A percentile compares a stretch with the other conserved stretches of the same genome.
Conservation (phyloP, 192 early-diverging fungal species). For the Endogone sp. region DNA sequence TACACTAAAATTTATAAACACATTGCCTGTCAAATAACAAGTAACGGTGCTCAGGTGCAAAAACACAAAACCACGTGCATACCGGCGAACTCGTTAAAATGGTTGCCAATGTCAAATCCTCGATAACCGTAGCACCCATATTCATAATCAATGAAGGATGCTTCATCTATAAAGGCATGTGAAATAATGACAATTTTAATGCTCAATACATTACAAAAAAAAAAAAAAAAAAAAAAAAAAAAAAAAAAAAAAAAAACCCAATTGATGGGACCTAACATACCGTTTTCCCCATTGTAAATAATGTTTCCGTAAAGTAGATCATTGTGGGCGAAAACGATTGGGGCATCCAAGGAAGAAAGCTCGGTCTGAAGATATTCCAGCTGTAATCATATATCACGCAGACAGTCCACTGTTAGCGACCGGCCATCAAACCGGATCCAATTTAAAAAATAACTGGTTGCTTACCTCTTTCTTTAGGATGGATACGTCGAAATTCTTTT, state of each 20-base stretch:
- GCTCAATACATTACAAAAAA: too few species aligned
- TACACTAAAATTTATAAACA: too few species aligned
- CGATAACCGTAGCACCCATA: slow-evolving; percentile 82
- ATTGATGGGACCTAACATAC: slow-evolving; percentile 22
- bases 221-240: too few species aligned
- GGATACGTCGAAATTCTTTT: slow-evolving; percentile 42
- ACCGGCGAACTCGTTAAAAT: slow-evolving; percentile 92
- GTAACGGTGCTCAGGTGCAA: too few species aligned
- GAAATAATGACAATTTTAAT: slow-evolving; percentile 14
- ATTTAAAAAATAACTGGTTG: slow-evolving; percentile 5
- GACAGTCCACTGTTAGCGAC: too few species aligned
- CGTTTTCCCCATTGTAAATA: slow-evolving; percentile 60
- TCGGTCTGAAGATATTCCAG: slow-evolving; percentile 47
- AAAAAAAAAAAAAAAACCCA: too few species aligned
- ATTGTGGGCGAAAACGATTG: slow-evolving; percentile 90
- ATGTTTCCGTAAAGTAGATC: slow-evolving; percentile 91
- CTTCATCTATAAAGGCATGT: slow-evolving; percentile 39
- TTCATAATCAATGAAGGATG: slow-evolving; percentile 92
- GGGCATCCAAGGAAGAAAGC: slow-evolving; percentile 59
- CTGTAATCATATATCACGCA: slow-evolving; percentile 13
- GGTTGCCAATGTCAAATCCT: slow-evolving; percentile 95
- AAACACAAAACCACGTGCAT: too few species aligned
- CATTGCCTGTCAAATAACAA: too few species aligned
- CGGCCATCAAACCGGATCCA: too few species aligned
- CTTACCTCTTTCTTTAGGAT: slow-evolving; percentile 39